Evolutionary conservation across 768 basidiomycete species (phyloP).

Genomic region (Mycena kentingensis): DNA sequence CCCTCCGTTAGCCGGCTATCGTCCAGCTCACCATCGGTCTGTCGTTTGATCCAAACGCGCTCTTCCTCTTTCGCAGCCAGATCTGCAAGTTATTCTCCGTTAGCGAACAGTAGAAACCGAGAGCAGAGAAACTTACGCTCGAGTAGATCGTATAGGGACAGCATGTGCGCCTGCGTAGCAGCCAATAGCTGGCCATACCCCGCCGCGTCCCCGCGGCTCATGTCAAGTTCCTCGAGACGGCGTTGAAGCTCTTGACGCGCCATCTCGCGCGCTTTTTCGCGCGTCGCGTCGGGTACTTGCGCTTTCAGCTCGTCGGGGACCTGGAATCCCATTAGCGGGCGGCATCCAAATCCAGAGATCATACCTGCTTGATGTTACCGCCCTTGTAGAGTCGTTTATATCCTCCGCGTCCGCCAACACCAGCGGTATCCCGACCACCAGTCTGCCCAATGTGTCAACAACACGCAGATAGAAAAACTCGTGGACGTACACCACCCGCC

Average conservation of each 20-base stretch:
- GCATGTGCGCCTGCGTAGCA: conserved; percentile 61
- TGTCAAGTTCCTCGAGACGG: conserved; percentile 63
- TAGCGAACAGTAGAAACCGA: neutral
- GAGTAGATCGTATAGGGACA: conserved; percentile 58
- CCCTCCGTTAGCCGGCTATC: conserved; percentile 68
- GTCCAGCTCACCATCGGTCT: conserved; percentile 71
- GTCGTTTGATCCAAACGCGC: conserved; percentile 70
- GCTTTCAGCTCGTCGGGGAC: conserved; percentile 56
- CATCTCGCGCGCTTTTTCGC: conserved; percentile 67
- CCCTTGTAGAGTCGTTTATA: conserved; percentile 67
- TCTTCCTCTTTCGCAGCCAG: conserved; percentile 70
- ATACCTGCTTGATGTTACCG: conserved; percentile 63
- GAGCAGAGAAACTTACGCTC: conserved; percentile 51
- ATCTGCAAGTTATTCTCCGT: conserved; percentile 37
- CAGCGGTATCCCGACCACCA: conserved; percentile 67
- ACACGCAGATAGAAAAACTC: neutral
- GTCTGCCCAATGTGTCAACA: conserved; percentile 39
- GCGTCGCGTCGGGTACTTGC: conserved; percentile 60
- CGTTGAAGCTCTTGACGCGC: conserved; percentile 62
- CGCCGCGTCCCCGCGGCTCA: conserved; percentile 56
- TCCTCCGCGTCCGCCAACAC: conserved; percentile 66
- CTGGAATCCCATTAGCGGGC: conserved; percentile 27
- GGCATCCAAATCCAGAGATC: neutral
- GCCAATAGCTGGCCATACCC: conserved; percentile 54
- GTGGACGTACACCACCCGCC: conserved; percentile 58